Percentiles rank a stretch among this genome's conserved stretches.
Conservation (phyloP, 208 protist species). For the Acanthamoeba polyphaga region DNA sequence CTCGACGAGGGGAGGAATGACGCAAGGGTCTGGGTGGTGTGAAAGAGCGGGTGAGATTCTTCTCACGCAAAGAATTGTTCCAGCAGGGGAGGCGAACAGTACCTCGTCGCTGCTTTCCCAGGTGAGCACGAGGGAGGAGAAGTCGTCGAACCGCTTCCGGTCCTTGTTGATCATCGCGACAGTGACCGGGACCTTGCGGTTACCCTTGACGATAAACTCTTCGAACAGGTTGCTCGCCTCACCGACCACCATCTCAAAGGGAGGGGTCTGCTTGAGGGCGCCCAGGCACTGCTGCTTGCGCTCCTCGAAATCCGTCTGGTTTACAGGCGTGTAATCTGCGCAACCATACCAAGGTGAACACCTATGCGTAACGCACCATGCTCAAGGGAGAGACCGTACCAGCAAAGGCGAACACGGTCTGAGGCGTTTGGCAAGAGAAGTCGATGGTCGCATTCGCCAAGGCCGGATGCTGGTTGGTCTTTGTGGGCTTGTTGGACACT, state of each 20-base stretch:
- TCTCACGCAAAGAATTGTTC: no score
- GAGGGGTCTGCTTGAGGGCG: conserved; percentile 55
- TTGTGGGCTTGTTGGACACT: conserved; percentile 69
- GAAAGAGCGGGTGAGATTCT: background rate
- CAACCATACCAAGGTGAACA: background rate
- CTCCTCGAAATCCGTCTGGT: conserved; percentile 40
- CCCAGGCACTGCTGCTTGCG: conserved; percentile 62
- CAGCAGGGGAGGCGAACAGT: background rate
- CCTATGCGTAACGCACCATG: background rate
- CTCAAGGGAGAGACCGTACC: conserved; percentile 43
- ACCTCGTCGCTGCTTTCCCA: conserved; percentile 45
- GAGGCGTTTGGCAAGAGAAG: conserved; percentile 61
- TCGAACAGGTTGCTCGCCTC: conserved; percentile 45
- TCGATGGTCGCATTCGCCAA: conserved; percentile 1
- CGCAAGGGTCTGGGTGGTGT: background rate
- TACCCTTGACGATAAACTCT: background rate
- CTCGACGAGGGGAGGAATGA: background rate
- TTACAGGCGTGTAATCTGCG: background rate
- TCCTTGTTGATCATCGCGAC: conserved; percentile 49
- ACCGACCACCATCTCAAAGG: conserved; percentile 62
- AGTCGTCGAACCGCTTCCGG: conserved; percentile 60
- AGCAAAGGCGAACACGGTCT: conserved; percentile 57
- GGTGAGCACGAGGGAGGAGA: conserved; percentile 26
- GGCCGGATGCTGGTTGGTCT: conserved; percentile 66
- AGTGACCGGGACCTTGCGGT: conserved; percentile 34